phyloP scores from a whole-genome alignment of 345 rosid genomes.

The Gossypium ekmanianum region DNA sequence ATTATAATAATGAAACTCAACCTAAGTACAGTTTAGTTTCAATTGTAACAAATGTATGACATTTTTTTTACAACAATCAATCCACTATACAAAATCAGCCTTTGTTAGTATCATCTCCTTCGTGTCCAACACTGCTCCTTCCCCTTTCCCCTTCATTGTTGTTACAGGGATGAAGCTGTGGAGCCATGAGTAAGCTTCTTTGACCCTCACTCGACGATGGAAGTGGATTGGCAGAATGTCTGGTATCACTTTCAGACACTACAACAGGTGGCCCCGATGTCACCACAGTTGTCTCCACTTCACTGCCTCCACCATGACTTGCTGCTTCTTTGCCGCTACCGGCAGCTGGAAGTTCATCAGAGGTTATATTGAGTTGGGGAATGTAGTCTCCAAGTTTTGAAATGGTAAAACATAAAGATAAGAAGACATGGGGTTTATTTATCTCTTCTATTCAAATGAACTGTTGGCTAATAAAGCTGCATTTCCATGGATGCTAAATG shows the following conservation, averaged over 20 bases:
- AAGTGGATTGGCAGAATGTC: constrained; percentile 19
- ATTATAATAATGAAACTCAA: no score
- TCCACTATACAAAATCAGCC: constrained; percentile 6
- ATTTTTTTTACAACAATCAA: constrained; percentile 5
- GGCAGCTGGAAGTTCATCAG: constrained; percentile 12
- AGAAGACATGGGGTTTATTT: neutral
- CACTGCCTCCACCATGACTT: constrained; percentile 38
- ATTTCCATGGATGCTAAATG: neutral
- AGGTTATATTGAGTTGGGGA: neutral
- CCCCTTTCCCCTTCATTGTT: constrained; percentile 32
- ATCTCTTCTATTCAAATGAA: neutral
- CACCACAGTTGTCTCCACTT: constrained; percentile 38
- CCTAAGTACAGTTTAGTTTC: no score
- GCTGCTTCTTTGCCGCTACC: constrained; percentile 39
- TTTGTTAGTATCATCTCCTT: constrained; percentile 27
- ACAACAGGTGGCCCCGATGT: constrained; percentile 17
- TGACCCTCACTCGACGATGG: constrained; percentile 29
- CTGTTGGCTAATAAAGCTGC: neutral
- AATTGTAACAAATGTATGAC: no score
- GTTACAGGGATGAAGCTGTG: constrained; percentile 35
- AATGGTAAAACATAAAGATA: constrained; percentile 12
- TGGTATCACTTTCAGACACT: constrained; percentile 31
- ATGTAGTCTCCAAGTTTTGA: neutral
- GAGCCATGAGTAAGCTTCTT: constrained; percentile 26
- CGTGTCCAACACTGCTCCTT: constrained; percentile 21